Evolutionary conservation across 192 early-diverging fungal species (phyloP).

Genomic region (Spinellus fusiger): DNA sequence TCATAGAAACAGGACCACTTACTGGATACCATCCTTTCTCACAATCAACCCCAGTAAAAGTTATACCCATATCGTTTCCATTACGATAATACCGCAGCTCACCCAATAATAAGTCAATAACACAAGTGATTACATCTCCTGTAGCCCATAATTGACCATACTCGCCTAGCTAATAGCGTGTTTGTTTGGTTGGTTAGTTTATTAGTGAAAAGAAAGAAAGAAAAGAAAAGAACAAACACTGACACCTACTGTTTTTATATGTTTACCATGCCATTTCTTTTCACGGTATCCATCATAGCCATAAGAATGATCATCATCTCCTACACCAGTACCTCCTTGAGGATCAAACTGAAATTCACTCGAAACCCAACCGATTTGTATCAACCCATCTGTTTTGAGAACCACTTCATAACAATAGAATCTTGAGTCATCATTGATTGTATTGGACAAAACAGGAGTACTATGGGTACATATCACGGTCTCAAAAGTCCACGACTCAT

Average conservation of each 20-base stretch:
- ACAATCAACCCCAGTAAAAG: slow-evolving; percentile 41
- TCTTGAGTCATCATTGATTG: background rate
- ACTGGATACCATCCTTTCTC: slow-evolving; percentile 28
- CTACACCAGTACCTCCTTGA: slow-evolving; percentile 63
- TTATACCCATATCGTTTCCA: slow-evolving; percentile 54
- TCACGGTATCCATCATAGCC: slow-evolving; percentile 55
- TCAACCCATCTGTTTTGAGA: slow-evolving; percentile 49
- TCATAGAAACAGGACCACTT: slow-evolving; percentile 2
- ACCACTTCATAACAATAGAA: slow-evolving; percentile 43
- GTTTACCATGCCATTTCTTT: slow-evolving; percentile 62
- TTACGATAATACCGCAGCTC: slow-evolving; percentile 52
- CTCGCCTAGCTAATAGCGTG: no score
- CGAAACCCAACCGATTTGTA: slow-evolving; percentile 64
- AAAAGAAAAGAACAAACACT: background rate
- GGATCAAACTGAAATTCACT: slow-evolving; percentile 44
- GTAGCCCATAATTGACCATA: slow-evolving; percentile 40
- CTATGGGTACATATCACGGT: slow-evolving; percentile 13
- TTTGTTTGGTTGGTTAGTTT: no score
- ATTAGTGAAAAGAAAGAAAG: background rate
- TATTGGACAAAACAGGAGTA: slow-evolving; percentile 3
- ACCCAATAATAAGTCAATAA: slow-evolving; percentile 46
- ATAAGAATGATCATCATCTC: slow-evolving; percentile 60
- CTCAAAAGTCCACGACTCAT: slow-evolving; percentile 34
- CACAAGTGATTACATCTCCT: slow-evolving; percentile 51
- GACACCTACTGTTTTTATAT: slow-evolving; percentile 22